Evolutionary conservation across 768 basidiomycete species (phyloP), one percentile per base, ranked within the genome.

Genomic region (Psilocybe tampanensis): DNA sequence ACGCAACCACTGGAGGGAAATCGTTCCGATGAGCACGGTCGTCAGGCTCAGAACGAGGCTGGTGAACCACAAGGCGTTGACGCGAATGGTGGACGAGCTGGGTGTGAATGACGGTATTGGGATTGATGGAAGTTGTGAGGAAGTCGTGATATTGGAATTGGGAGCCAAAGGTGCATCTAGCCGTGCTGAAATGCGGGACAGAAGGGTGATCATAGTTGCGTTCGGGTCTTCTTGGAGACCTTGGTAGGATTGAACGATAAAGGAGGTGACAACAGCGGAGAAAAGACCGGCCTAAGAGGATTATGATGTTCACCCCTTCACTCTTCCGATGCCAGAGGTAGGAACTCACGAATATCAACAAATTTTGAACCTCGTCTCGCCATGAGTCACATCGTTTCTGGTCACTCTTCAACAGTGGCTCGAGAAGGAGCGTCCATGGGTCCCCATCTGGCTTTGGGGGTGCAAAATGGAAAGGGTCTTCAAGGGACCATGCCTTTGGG

Each of bases 1-100:
- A 2, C 64, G 48, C 43, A 65, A 48, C 64, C 61, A 65, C 49
- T 65, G 64, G 1, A 65, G 48, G 4, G 61, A 62, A 9, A 65
- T 36, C 2, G 60, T 65, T 2, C 64, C 59, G 12, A 65, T 44
- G 5, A 65, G 59, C 8, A 60, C 61, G 1, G 61, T 60, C 8
- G 61, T 58, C 32, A 60, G 29, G 32, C 61, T 62, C 17, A 65
- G 61, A 2, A 62, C 52, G 22, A 65, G 59, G 32, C 64, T 62
- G 34, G 62, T 36, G 41, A 65, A 65, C 50, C 58, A 58, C 22
- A 58, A 62, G 2, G 54, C 47, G 32, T 62, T 65, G 34, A 65
- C 41, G 3, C 64, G 50, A 8, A 56, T 42, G 23, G 29, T 49
- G 7, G 55, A 41, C 18, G 52, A 11, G 32, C 23, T 22, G 18